A percentile compares a stretch with the other conserved stretches of the same genome.
phyloP scores from a whole-genome alignment of 2,329 filamentous ascomycete species.

The Apiospora marii region DNA sequence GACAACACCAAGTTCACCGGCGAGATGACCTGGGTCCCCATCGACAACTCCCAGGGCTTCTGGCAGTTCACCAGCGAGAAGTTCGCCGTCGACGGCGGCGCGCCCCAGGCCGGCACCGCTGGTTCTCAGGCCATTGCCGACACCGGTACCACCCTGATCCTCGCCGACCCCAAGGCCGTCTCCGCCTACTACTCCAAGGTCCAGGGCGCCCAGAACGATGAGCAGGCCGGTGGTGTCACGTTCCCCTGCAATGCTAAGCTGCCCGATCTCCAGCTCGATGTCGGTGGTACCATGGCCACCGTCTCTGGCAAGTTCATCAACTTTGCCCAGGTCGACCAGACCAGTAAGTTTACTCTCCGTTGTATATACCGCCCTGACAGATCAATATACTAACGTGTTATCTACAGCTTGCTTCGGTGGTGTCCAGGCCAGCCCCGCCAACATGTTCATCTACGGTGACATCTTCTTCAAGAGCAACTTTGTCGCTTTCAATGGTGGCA shows the following conservation, averaged over 20 bases:
- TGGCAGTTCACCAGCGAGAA: slow-evolving; percentile 47
- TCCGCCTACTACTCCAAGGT: slow-evolving; percentile 58
- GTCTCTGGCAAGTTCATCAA: slow-evolving; percentile 61
- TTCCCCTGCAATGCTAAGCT: slow-evolving; percentile 55
- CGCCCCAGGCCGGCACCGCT: slow-evolving; percentile 43
- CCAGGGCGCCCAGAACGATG: slow-evolving; percentile 49
- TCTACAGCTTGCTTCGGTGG: slow-evolving; percentile 69
- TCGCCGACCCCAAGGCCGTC: slow-evolving; percentile 62
- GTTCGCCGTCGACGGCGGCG: slow-evolving; percentile 41
- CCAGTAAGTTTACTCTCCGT: no score
- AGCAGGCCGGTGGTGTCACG: slow-evolving; percentile 51
- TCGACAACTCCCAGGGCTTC: slow-evolving; percentile 45
- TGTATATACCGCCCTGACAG: no score
- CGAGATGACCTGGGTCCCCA: slow-evolving; percentile 42
- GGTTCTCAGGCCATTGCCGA: slow-evolving; percentile 60
- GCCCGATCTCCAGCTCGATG: slow-evolving; percentile 61
- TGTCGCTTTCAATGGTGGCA: slow-evolving; percentile 64
- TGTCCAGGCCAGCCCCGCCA: slow-evolving; percentile 64
- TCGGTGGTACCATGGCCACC: slow-evolving; percentile 64
- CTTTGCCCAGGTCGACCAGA: slow-evolving; percentile 58
- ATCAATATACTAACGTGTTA: slow-evolving; percentile 24
- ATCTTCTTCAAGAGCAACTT: slow-evolving; percentile 70
- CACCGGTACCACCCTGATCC: slow-evolving; percentile 69
- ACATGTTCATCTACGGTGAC: slow-evolving; percentile 69
- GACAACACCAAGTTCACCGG: slow-evolving; percentile 45